phyloP scores from a whole-genome alignment of 2,329 filamentous ascomycete genomes.

The Fusarium duplospermum region DNA sequence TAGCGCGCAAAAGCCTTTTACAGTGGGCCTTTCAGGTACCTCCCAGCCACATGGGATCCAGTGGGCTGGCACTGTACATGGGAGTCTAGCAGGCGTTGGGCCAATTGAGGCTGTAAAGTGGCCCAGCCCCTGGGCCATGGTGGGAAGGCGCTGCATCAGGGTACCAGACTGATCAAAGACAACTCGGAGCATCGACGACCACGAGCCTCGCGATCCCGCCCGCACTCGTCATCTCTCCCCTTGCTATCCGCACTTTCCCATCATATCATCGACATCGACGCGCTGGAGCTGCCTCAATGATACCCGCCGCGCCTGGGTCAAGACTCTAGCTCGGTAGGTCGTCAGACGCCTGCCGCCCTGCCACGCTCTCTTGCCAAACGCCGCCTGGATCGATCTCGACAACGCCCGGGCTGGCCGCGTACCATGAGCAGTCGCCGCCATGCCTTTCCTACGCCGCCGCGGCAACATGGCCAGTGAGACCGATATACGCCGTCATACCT shows the following conservation, averaged over 20 bases:
- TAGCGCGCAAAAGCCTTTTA: slow-evolving; percentile 35
- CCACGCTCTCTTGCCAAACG: slow-evolving; percentile 27
- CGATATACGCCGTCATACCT: slow-evolving; percentile 67
- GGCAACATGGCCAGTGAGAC: slow-evolving; percentile 70
- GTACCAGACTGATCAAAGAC: slow-evolving; percentile 29
- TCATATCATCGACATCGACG: slow-evolving; percentile 18
- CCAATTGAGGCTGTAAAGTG: slow-evolving; percentile 39
- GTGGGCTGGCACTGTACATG: slow-evolving; percentile 36
- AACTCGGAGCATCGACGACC: slow-evolving; percentile 22
- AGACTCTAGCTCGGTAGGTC: slow-evolving; percentile 43
- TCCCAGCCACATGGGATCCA: slow-evolving; percentile 38
- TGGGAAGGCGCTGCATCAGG: slow-evolving; percentile 35
- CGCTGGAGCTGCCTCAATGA: slow-evolving; percentile 38
- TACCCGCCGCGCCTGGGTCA: slow-evolving; percentile 30
- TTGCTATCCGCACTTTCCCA: slow-evolving; percentile 5
- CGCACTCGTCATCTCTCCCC: slow-evolving; percentile 17
- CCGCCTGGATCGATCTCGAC: slow-evolving; percentile 31
- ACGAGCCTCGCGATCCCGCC: slow-evolving; percentile 19
- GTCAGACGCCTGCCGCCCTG: slow-evolving; percentile 38
- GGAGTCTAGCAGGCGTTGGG: slow-evolving; percentile 35
- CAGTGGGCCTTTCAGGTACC: slow-evolving; percentile 26
- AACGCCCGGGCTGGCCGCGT: slow-evolving; percentile 44
- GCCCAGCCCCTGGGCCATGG: slow-evolving; percentile 36
- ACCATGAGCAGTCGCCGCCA: slow-evolving; percentile 57
- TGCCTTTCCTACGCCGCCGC: slow-evolving; percentile 72